Conservation (phyloP, 2,329 filamentous ascomycete species). For the Cucurbitaria berberidis region DNA sequence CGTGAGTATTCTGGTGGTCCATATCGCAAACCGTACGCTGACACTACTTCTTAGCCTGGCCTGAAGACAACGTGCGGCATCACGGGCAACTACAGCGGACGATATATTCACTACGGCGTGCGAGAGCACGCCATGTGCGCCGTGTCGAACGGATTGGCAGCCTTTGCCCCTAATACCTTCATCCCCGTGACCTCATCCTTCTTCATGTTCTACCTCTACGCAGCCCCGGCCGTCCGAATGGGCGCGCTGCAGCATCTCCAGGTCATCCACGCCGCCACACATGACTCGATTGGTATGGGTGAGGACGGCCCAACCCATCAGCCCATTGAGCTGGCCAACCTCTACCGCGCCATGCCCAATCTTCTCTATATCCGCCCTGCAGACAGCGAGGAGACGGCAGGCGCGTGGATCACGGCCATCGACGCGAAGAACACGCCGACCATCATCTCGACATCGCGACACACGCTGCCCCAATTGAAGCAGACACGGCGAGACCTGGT, state of each 20-base stretch:
- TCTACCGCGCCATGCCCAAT: slow-evolving; percentile 69
- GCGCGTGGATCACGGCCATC: slow-evolving; percentile 61
- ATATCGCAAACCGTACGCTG: slow-evolving; percentile 7
- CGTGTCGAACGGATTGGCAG: slow-evolving; percentile 62
- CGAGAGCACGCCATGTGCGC: slow-evolving; percentile 49
- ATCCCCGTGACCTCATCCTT: slow-evolving; percentile 61
- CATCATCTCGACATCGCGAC: slow-evolving; percentile 59
- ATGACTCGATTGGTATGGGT: slow-evolving; percentile 63
- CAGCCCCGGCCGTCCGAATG: slow-evolving; percentile 66
- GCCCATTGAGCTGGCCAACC: slow-evolving; percentile 62
- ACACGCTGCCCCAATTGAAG: slow-evolving; percentile 52
- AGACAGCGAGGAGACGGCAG: slow-evolving; percentile 64
- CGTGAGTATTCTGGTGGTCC: slow-evolving; percentile 36
- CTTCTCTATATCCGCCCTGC: slow-evolving; percentile 65
- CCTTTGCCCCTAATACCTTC: slow-evolving; percentile 53
- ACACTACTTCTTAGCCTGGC: slow-evolving; percentile 31
- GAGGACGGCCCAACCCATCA: slow-evolving; percentile 69
- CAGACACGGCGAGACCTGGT: slow-evolving; percentile 52
- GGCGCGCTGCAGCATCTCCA: slow-evolving; percentile 63
- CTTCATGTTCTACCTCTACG: slow-evolving; percentile 69
- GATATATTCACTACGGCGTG: slow-evolving; percentile 56
- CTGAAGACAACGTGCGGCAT: slow-evolving; percentile 53
- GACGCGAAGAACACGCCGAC: slow-evolving; percentile 51
- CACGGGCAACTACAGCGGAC: slow-evolving; percentile 61
- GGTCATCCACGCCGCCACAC: slow-evolving; percentile 66